These are phyloP conservation scores for Didymellaceae sp. DNA, from an alignment of 2,329 filamentous ascomycete genomes.

Conservation along the genomic window DNA sequence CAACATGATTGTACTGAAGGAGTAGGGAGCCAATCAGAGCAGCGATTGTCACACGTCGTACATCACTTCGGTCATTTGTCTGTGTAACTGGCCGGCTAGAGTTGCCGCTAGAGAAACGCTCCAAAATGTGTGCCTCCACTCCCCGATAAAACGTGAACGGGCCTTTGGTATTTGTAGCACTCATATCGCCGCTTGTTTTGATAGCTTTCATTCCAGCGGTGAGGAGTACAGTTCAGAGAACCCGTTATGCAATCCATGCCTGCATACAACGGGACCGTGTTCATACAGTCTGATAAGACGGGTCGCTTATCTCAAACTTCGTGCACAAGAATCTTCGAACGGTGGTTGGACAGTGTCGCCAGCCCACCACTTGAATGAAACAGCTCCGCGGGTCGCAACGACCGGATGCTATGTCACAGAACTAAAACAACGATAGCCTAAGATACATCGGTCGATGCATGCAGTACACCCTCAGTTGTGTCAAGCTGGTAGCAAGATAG, in stretches of 20 bases:
- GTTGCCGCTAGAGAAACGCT: slow-evolving; percentile 12
- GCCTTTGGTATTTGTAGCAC: not conserved
- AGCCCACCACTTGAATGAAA: slow-evolving; percentile 17
- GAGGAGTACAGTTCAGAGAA: slow-evolving; percentile 4
- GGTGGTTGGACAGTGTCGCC: slow-evolving; percentile 18
- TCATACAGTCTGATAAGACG: not conserved
- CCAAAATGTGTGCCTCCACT: slow-evolving; percentile 9
- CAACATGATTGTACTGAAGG: slow-evolving; percentile 11
- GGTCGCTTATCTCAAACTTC: slow-evolving; percentile 12
- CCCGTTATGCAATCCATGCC: not conserved
- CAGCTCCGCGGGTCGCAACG: slow-evolving; percentile 14
- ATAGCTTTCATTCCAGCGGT: slow-evolving; percentile 18
- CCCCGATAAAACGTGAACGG: slow-evolving; percentile 1
- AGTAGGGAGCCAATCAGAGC: slow-evolving; percentile 23
- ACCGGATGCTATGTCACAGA: not conserved
- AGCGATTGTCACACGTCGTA: slow-evolving; percentile 11
- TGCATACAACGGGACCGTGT: not conserved
- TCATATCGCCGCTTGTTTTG: not conserved
- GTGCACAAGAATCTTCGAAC: slow-evolving; percentile 6
- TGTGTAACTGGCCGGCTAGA: slow-evolving; percentile 23
- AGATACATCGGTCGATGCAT: slow-evolving; percentile 10
- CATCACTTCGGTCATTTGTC: slow-evolving; percentile 22
- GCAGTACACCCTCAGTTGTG: slow-evolving; percentile 1
- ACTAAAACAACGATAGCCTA: not conserved
- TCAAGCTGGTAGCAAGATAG: not conserved